Evolutionary conservation across 2,329 filamentous ascomycete genomes (phyloP).

Genomic region (Neurospora sp.): DNA sequence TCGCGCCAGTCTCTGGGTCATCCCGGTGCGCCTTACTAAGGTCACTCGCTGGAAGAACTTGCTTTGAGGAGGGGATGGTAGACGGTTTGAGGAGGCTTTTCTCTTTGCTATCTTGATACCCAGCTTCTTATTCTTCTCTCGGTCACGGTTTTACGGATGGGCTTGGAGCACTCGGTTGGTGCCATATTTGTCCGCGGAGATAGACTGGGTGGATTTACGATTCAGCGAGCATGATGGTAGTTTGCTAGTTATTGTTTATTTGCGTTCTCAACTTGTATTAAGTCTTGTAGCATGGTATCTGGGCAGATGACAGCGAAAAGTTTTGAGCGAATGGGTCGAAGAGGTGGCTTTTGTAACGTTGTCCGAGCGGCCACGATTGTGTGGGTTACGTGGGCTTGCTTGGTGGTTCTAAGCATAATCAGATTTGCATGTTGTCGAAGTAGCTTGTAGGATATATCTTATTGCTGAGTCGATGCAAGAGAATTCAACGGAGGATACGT

Average conservation of each 20-base stretch:
- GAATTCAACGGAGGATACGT: neutral
- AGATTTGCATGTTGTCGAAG: neutral
- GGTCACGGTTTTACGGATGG: neutral
- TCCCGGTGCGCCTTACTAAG: neutral
- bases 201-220: neutral
- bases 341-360: neutral
- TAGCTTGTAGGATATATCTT: neutral
- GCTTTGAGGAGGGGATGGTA: neutral
- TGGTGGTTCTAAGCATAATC: neutral
- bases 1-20: neutral
- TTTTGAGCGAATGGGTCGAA: neutral
- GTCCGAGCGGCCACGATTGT: neutral
- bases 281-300: neutral
- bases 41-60: neutral
- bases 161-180: neutral
- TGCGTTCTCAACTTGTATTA: neutral
- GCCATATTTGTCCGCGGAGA: neutral
- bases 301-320: neutral
- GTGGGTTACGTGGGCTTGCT: neutral
- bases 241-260: neutral
- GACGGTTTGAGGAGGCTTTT: neutral
- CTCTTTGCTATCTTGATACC: neutral
- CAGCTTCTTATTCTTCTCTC: neutral
- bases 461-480: neutral
- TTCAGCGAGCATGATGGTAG: neutral